Evolutionary conservation across 2,329 filamentous ascomycete species (phyloP), one percentile per base, ranked within the genome.

Genomic region (Talaromyces sp.): DNA sequence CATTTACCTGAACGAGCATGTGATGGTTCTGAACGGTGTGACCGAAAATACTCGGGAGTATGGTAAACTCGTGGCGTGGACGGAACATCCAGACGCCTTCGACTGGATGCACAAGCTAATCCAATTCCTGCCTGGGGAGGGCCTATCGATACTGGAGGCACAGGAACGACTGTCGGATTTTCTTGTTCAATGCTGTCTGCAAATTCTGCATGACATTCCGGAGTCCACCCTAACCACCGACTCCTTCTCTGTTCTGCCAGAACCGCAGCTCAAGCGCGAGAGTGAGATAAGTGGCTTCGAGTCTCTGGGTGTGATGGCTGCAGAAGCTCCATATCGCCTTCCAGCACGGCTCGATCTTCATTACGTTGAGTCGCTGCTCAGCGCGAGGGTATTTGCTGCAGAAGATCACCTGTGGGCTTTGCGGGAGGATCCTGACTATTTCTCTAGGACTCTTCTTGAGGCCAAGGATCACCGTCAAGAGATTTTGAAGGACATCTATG

Each of bases 351-450:
- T 57, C 1, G 56, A 57, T 51, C 47, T 51, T n/a, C 28, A n/a
- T 28, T 4, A 28, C 18, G 5, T 57, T 44, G 40, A 50, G 34
- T n/a, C 40, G 27, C 47, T 57, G 8, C 23, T 57, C 67, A 2
- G 81, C 18, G 42, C 81, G 0, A 78, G 75, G 63, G 66, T 66
- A 0, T 67, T 73, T 0, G 75, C 76, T 3, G 78, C 79, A 0
- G 79, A 84, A 60, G 84, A 87, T 68, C 82, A 87, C 65, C 51
- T 86, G 0, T 84, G 79, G 79, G 67, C 77, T 0, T 71, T 88
- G 2, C 78, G 85, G 7, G 85, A 88, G 65, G 86, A 88, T 67
- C 85, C 85, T 0, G 72, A 72, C 0, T 87, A 86, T 70, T 87
- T 87, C 64, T 70, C 75, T 4, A 74, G 82, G 1, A 60, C 70